Conservation (phyloP, 345 rosid genomes). For the Aethionema arabicum region DNA sequence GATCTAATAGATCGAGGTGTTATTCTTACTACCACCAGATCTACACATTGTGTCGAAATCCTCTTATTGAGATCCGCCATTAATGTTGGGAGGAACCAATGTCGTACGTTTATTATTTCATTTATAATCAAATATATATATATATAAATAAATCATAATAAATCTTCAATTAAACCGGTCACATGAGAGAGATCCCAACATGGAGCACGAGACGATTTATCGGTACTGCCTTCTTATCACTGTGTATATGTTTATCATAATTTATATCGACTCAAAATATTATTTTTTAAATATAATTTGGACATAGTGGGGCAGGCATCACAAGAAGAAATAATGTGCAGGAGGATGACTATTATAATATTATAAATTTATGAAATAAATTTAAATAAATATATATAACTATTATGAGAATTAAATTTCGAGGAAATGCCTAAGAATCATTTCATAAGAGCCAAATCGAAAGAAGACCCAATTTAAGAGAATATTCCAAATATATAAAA, state of each 20-base stretch:
- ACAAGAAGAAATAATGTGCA: constrained; percentile 32
- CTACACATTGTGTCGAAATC: constrained; percentile 40
- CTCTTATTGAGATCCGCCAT: constrained; percentile 48
- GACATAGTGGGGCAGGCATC: constrained; percentile 34
- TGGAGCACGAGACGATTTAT: constrained; percentile 34
- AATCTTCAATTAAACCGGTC: constrained; percentile 28
- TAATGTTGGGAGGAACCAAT: constrained; percentile 45
- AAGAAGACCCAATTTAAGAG: not conserved
- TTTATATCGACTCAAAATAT: constrained; percentile 13
- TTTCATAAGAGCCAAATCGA: not conserved
- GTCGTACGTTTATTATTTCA: constrained; percentile 40
- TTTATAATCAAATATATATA: constrained; percentile 8
- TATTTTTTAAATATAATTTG: constrained; percentile 26
- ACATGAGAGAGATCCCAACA: constrained; percentile 42
- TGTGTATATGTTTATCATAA: constrained; percentile 26
- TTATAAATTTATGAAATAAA: not conserved
- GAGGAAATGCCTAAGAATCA: constrained; percentile 14
- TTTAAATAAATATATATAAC: not conserved
- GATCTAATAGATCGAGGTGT: constrained; percentile 33
- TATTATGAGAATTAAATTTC: constrained; percentile 20
- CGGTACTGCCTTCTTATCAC: constrained; percentile 32
- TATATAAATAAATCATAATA: constrained; percentile 22
- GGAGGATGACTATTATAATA: constrained; percentile 13
- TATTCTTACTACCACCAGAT: constrained; percentile 39
- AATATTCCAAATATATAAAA: not conserved